Conservation (phyloP, 2,329 filamentous ascomycete species). For the Fusarium siculi region DNA sequence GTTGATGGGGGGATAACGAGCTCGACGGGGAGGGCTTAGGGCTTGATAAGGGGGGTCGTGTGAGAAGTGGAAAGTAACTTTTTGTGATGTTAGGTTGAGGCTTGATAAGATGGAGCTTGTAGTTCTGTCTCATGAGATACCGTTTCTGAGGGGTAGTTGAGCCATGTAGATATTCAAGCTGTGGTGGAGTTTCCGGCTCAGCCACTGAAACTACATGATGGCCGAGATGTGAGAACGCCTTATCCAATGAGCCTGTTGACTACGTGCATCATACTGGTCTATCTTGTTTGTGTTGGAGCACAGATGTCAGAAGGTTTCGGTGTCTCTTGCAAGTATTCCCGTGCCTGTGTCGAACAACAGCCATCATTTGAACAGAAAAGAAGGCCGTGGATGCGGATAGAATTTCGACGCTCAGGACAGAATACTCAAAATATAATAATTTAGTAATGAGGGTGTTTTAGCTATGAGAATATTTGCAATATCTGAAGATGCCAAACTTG, state of each 20-base stretch:
- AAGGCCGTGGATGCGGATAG: not conserved
- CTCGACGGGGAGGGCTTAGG: constrained; percentile 49
- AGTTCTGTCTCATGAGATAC: not conserved
- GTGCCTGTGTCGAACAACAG: not conserved
- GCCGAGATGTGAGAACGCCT: fast-evolving
- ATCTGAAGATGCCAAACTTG: not conserved
- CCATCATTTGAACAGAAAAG: not conserved
- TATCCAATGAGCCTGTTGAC: not conserved
- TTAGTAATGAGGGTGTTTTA: not conserved
- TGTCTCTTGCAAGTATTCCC: not conserved
- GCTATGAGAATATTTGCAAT: not conserved
- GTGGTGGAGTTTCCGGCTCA: not conserved
- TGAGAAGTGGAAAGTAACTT: not conserved
- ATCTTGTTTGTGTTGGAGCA: not conserved
- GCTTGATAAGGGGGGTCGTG: not conserved
- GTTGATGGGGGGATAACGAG: constrained; percentile 58
- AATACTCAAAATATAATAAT: too few relatives aligned
- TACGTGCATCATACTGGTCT: not conserved
- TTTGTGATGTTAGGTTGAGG: fast-evolving
- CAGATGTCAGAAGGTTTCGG: not conserved
- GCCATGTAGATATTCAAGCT: not conserved
- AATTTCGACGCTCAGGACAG: fast-evolving
- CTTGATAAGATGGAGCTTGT: not conserved
- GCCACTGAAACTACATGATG: not conserved
- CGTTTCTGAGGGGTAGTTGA: not conserved